Conservation (phyloP, 1,139 yeast species). For the Blastobotrys buckinghamii region DNA sequence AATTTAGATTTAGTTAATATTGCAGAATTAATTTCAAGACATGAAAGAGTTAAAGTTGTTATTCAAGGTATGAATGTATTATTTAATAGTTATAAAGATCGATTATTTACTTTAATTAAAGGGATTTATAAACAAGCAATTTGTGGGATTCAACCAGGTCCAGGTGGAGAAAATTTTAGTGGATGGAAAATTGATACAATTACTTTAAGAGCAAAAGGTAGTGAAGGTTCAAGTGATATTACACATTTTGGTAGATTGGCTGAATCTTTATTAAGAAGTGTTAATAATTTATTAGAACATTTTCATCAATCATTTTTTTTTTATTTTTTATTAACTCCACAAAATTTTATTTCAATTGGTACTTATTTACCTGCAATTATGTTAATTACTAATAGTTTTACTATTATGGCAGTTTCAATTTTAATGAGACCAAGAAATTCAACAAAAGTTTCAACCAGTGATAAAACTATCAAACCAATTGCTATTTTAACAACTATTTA, state of each 20-base stretch:
- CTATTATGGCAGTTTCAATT: constrained; percentile 62
- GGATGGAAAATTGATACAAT: constrained; percentile 96
- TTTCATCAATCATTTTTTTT: constrained; percentile 97
- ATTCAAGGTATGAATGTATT: constrained; percentile 47
- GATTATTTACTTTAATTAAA: constrained; percentile 54
- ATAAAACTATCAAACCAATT: constrained; percentile 19
- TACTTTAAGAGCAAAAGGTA: constrained; percentile 65
- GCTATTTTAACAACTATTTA: constrained; percentile 23
- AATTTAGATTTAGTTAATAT: constrained; percentile 85
- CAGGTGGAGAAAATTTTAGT: constrained; percentile 84
- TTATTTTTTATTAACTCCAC: constrained; percentile 75
- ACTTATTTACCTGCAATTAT: constrained; percentile 88
- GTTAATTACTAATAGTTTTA: constrained; percentile 62
- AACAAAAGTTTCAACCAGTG: constrained; percentile 7
- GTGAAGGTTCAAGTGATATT: constrained; percentile 59
- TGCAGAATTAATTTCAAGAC: constrained; percentile 62
- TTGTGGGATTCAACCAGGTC: constrained; percentile 54
- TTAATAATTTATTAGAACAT: constrained; percentile 87
- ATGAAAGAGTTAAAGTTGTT: constrained; percentile 66
- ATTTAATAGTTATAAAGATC: constrained; percentile 37
- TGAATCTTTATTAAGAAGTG: constrained; percentile 82
- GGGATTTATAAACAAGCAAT: constrained; percentile 66
- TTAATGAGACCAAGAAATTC: constrained; percentile 38
- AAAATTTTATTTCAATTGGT: constrained; percentile 83
- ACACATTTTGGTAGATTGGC: constrained; percentile 89